Evolutionary conservation across 192 early-diverging fungal species (phyloP).

Genomic region (Spizellomyces sp.): DNA sequence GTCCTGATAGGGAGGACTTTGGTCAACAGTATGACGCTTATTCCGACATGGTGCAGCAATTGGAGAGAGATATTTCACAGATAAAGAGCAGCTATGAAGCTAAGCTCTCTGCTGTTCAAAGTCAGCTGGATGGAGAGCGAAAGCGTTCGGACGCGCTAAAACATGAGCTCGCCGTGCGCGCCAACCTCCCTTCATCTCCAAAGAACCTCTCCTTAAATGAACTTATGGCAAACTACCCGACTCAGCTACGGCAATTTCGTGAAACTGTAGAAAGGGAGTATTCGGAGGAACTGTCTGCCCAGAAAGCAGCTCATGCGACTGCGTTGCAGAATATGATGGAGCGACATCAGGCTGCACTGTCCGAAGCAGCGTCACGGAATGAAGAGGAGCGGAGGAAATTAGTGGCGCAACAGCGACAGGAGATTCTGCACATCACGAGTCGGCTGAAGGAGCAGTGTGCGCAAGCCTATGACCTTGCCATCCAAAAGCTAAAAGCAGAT

Average conservation of each 20-base stretch:
- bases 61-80: constrained; percentile 1
- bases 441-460: constrained; percentile 39
- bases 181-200: neutral
- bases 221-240: constrained; percentile 5
- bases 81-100: neutral
- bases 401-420: constrained; percentile 1
- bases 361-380: neutral
- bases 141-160: neutral
- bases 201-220: neutral
- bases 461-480: constrained; percentile 36
- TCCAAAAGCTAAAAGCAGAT: constrained; percentile 39
- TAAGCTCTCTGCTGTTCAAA: neutral
- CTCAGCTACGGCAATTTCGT: constrained; percentile 1
- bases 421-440: constrained; percentile 9
- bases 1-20: constrained; percentile 22
- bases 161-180: neutral
- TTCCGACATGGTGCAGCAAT: neutral
- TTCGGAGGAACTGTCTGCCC: neutral
- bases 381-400: constrained; percentile 3
- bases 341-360: neutral
- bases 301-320: neutral
- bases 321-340: neutral
- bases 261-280: neutral
- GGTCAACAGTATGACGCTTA: constrained; percentile 20
- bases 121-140: neutral